Conservation (phyloP, 495 filamentous ascomycete species). For the Recurvomyces mirabilis region DNA sequence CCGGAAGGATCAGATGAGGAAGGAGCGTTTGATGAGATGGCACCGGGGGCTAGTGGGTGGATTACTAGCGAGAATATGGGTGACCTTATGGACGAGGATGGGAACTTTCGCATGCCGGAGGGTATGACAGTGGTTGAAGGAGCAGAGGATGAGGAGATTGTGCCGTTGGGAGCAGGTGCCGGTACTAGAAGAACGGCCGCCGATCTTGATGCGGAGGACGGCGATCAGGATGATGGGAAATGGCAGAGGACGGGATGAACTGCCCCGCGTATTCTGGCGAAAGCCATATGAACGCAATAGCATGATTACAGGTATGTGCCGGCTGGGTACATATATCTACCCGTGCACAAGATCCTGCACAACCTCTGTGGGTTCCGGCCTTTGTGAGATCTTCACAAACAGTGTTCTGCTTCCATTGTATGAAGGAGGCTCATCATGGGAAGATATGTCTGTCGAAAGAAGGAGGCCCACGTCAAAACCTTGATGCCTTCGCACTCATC, state of each 20-base stretch:
- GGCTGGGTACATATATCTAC: too few relatives aligned
- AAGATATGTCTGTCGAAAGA: too few relatives aligned
- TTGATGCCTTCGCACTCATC: too few relatives aligned
- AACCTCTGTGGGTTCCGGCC: too few relatives aligned
- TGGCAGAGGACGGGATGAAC: slow-evolving; percentile 49
- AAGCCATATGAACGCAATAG: too few relatives aligned
- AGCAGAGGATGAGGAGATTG: slow-evolving; percentile 23
- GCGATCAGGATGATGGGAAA: slow-evolving; percentile 41
- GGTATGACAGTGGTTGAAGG: slow-evolving; percentile 20
- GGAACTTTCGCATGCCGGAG: slow-evolving; percentile 51
- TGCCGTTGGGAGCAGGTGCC: slow-evolving; percentile 36
- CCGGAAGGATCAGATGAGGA: slow-evolving; percentile 43
- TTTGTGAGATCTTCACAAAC: too few relatives aligned
- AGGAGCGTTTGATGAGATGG: slow-evolving; percentile 34
- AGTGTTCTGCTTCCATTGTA: too few relatives aligned
- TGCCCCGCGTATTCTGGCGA: too few relatives aligned
- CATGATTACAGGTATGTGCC: too few relatives aligned
- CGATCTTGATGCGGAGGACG: slow-evolving; percentile 22
- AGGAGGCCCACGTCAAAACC: too few relatives aligned
- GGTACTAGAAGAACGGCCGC: slow-evolving; percentile 48
- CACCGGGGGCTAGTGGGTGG: slow-evolving; percentile 84
- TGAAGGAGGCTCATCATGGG: too few relatives aligned
- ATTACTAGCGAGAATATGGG: slow-evolving; percentile 93
- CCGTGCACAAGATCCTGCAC: too few relatives aligned
- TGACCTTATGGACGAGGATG: slow-evolving; percentile 60